phyloP scores from a whole-genome alignment of 495 filamentous ascomycete genomes.

The Aspergillus homomorphus region DNA sequence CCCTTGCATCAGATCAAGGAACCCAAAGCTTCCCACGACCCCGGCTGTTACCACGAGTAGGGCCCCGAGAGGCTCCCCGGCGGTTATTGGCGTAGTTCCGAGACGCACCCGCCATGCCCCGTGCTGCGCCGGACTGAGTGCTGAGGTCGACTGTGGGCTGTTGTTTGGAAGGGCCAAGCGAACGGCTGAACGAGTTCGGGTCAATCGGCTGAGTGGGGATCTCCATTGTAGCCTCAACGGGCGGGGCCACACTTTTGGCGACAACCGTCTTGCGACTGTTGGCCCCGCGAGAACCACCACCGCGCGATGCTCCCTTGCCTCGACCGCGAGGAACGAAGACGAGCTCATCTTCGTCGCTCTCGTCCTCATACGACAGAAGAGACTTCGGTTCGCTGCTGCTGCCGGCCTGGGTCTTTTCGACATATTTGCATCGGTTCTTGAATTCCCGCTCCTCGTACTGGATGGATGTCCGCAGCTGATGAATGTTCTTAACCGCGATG shows the following conservation, averaged over 20 bases:
- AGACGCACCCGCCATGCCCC: slow-evolving; percentile 37
- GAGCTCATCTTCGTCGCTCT: slow-evolving; percentile 59
- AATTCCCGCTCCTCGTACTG: slow-evolving; percentile 58
- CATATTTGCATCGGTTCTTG: slow-evolving; percentile 53
- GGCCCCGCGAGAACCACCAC: slow-evolving; percentile 35
- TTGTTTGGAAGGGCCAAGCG: slow-evolving; percentile 31
- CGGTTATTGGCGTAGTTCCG: slow-evolving; percentile 33
- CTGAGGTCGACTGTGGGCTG: slow-evolving; percentile 36
- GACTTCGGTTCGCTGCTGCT: slow-evolving; percentile 36
- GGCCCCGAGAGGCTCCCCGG: slow-evolving; percentile 33
- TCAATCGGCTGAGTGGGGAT: slow-evolving; percentile 53
- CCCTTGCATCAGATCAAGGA: slow-evolving; percentile 38
- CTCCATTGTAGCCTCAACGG: slow-evolving; percentile 33
- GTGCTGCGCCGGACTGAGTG: slow-evolving; percentile 36
- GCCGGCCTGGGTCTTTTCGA: slow-evolving; percentile 42
- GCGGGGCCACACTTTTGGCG: slow-evolving; percentile 26
- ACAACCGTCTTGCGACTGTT: slow-evolving; percentile 25
- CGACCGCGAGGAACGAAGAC: slow-evolving; percentile 52
- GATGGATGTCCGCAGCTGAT: slow-evolving; percentile 57
- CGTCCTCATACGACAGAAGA: slow-evolving; percentile 44
- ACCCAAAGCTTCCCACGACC: slow-evolving; percentile 54
- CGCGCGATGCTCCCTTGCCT: slow-evolving; percentile 39
- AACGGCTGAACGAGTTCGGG: slow-evolving; percentile 53
- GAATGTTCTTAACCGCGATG: slow-evolving; percentile 56
- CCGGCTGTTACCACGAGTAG: slow-evolving; percentile 36